phyloP scores from a whole-genome alignment of 768 basidiomycete genomes.

The Neoboletus subvelutipes region DNA sequence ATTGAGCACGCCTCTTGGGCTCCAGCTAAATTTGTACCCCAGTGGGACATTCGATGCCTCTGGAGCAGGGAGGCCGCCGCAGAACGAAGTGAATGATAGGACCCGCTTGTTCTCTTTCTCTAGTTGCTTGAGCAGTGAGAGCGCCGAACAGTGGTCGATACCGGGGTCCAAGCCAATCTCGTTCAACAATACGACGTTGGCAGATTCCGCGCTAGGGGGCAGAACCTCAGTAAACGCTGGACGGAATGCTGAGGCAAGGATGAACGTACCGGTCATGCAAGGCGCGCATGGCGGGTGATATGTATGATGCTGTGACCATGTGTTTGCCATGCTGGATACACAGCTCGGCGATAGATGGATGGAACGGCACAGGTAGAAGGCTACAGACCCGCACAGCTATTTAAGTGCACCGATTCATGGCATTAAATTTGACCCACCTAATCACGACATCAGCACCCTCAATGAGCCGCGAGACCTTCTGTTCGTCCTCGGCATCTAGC shows the following conservation, averaged over 20 bases:
- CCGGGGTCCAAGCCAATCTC: conserved; percentile 92
- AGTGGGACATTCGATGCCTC: conserved; percentile 59
- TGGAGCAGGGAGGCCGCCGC: conserved; percentile 87
- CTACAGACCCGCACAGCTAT: conserved; percentile 38
- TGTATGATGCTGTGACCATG: conserved; percentile 90
- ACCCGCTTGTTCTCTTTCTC: conserved; percentile 53
- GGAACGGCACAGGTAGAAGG: conserved; percentile 75
- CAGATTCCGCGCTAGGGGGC: conserved; percentile 51
- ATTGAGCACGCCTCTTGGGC: conserved; percentile 78
- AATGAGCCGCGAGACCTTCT: conserved; percentile 52
- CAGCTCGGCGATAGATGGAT: conserved; percentile 64
- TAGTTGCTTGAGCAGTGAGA: conserved; percentile 60
- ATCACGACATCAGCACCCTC: conserved; percentile 74
- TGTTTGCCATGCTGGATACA: conserved; percentile 73
- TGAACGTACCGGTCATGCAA: conserved; percentile 58
- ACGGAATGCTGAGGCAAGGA: neutral
- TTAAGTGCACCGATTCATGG: neutral
- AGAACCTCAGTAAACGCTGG: neutral
- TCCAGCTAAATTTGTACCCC: conserved; percentile 95
- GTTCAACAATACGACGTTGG: conserved; percentile 74
- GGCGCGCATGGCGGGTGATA: conserved; percentile 70
- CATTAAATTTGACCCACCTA: conserved; percentile 51
- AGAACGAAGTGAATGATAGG: conserved; percentile 83
- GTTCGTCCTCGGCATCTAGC: conserved; percentile 56
- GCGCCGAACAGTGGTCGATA: conserved; percentile 85